Percentiles rank a stretch among this genome's conserved stretches.
Evolutionary conservation across 805 yeast species (phyloP).

Genomic region (Suhomyces canberraensis): DNA sequence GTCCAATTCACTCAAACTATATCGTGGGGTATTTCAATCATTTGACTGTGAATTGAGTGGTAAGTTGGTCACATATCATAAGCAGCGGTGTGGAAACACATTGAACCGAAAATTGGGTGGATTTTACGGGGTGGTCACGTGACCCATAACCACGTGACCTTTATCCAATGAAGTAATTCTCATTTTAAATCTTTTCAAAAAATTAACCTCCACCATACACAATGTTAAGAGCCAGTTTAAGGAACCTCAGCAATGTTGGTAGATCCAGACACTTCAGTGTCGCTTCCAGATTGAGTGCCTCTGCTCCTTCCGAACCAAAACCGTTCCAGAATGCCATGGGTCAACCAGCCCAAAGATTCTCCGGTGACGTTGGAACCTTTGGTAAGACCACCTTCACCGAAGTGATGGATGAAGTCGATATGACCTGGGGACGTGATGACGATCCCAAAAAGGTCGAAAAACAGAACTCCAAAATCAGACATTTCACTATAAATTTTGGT

Average conservation of each 20-base stretch:
- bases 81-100: too few species aligned
- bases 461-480: constrained; percentile 63
- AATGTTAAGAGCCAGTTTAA: constrained; percentile 24
- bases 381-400: constrained; percentile 45
- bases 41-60: too few species aligned
- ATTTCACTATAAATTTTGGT: constrained; percentile 86
- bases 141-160: constrained; percentile 1
- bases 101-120: too few species aligned
- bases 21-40: too few species aligned
- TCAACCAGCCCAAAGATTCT: constrained; percentile 31
- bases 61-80: too few species aligned
- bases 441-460: constrained; percentile 41
- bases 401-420: constrained; percentile 43
- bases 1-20: too few species aligned
- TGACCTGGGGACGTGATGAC: constrained; percentile 43
- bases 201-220: constrained; percentile 3
- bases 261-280: constrained; percentile 3
- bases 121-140: too few species aligned
- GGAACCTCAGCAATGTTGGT: constrained; percentile 1
- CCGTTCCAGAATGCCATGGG: constrained; percentile 40
- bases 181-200: constrained; percentile 10
- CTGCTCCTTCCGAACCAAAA: constrained; percentile 25
- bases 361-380: constrained; percentile 30
- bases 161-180: constrained; percentile 13
- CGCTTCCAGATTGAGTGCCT: constrained; percentile 18